Evolutionary conservation across 345 rosid genomes (phyloP).

Genomic region (Geranium rotundifolium): DNA sequence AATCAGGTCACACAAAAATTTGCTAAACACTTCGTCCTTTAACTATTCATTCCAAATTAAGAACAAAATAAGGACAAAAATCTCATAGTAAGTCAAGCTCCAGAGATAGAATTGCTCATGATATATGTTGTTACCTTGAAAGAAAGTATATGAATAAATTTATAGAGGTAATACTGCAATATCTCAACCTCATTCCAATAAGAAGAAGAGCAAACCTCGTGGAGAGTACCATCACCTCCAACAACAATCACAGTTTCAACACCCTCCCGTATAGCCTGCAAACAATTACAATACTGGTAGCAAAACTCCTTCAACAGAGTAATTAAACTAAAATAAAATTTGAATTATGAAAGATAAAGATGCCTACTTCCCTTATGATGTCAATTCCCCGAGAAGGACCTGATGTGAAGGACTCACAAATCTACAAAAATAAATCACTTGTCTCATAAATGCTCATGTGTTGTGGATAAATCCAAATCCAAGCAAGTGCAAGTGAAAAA

Average conservation of each 20-base stretch:
- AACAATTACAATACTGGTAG: not conserved
- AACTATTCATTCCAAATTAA: too few relatives aligned
- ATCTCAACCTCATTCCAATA: not conserved
- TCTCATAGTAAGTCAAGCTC: too few relatives aligned
- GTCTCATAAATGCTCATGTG: not conserved
- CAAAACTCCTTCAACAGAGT: not conserved
- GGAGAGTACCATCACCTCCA: slow-evolving; percentile 98
- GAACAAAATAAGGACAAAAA: too few relatives aligned
- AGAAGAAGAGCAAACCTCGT: slow-evolving; percentile 43
- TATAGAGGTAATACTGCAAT: slow-evolving; percentile 20
- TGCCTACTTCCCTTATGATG: slow-evolving; percentile 80
- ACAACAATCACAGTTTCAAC: slow-evolving; percentile 97
- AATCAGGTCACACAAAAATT: too few relatives aligned
- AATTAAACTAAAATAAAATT: slow-evolving; percentile 12
- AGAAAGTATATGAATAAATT: not conserved
- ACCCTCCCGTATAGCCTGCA: slow-evolving; percentile 82
- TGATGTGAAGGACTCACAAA: slow-evolving; percentile 69
- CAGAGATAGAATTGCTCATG: not conserved
- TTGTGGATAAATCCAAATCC: not conserved
- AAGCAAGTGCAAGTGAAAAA: not conserved
- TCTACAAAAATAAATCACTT: slow-evolving; percentile 20
- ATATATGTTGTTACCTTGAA: not conserved
- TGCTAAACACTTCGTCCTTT: too few relatives aligned
- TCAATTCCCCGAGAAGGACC: slow-evolving; percentile 92
- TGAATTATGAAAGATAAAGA: slow-evolving; percentile 5